Base-by-base conservation (phyloP, 768 basidiomycete genomes). In the Termitomyces sp. region DNA sequence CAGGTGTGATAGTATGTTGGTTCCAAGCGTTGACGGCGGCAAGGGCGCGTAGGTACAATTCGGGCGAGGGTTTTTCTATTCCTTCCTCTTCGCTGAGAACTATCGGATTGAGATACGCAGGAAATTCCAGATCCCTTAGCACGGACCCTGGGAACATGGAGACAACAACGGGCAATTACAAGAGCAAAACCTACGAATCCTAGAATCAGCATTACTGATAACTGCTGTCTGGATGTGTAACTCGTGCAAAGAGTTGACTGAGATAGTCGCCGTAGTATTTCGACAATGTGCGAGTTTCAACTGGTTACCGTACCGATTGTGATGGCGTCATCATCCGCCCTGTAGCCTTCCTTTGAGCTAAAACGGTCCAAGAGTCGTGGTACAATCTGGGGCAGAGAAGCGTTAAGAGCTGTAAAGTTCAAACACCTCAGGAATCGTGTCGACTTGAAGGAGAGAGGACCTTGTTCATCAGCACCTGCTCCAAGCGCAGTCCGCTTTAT, bases 401-500 rank as follows among this genome's bases (percentile, higher is more conserved):
- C 65, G 56, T 84, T 76, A 12, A 92, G 78, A 20, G 68, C 88
- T 90, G 58, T 20, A 14, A 16, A 41, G 55, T 53, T 32, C 34
- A 29, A 37, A 44, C 4, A 22, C 13, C 20, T 29, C 41, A 32
- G 14, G 34, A 14, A 47, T 31, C 37, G n/a, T 5, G 24, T 6
- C 5, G 22, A 41, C 18, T 9, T 4, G 8, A n/a, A 54, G 29
- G 0, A 24, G 52, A 24, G 29, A 10, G 24, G n/a, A n/a, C 13
- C 18, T 34, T 26, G 54, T 48, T 79, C 67, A 69, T 87, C 75
- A 3, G 85, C 90, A 1, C 88, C 89, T 43, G 90, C 88, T 4
- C 84, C 88, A 2, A 90, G 69, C 18, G 90, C 90, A 37, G 91
- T 92, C 57, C 81, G 72, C 56, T 74, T 76, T 59, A 93, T 85